phyloP scores from a whole-genome alignment of 768 basidiomycete genomes.

The Exsudoporus frostii region DNA sequence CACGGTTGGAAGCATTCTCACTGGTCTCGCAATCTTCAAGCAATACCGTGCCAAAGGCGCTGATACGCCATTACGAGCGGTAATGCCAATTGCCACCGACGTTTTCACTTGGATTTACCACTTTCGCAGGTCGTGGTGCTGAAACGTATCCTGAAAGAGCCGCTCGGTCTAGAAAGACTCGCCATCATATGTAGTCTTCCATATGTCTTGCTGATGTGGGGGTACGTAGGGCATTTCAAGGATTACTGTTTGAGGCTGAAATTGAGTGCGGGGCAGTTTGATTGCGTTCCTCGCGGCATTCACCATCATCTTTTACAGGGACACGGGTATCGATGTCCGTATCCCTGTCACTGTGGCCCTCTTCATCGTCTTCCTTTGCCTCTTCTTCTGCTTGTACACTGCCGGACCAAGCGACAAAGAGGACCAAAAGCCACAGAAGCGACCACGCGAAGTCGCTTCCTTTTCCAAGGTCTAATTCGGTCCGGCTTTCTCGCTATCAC shows the following conservation, averaged over 20 bases:
- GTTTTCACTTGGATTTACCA: neutral
- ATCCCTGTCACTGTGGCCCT: constrained; percentile 26
- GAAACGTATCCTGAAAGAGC: constrained; percentile 25
- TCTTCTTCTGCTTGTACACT: constrained; percentile 32
- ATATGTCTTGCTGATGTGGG: constrained; percentile 40
- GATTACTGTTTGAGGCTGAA: neutral
- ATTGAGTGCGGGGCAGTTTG: constrained; percentile 24
- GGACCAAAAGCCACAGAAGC: neutral
- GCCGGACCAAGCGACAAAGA: constrained; percentile 22
- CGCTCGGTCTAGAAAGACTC: constrained; percentile 34
- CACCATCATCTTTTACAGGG: constrained; percentile 28
- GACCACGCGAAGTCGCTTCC: neutral
- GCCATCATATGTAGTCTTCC: constrained; percentile 41
- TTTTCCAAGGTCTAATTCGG: constrained; percentile 2
- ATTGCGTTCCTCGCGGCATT: constrained; percentile 35
- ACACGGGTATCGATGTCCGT: constrained; percentile 24
- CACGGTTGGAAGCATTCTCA: constrained; percentile 28
- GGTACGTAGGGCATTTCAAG: constrained; percentile 21
- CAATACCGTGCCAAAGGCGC: constrained; percentile 33
- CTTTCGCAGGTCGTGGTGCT: constrained; percentile 21
- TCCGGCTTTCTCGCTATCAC: neutral
- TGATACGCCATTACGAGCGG: constrained; percentile 30
- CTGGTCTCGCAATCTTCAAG: constrained; percentile 30
- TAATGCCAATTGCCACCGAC: neutral
- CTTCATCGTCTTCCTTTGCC: constrained; percentile 14